Evolutionary conservation across 2,329 filamentous ascomycete genomes (phyloP), one percentile per base, ranked within the genome.

Genomic region (Phyllosticta citribraziliensis): DNA sequence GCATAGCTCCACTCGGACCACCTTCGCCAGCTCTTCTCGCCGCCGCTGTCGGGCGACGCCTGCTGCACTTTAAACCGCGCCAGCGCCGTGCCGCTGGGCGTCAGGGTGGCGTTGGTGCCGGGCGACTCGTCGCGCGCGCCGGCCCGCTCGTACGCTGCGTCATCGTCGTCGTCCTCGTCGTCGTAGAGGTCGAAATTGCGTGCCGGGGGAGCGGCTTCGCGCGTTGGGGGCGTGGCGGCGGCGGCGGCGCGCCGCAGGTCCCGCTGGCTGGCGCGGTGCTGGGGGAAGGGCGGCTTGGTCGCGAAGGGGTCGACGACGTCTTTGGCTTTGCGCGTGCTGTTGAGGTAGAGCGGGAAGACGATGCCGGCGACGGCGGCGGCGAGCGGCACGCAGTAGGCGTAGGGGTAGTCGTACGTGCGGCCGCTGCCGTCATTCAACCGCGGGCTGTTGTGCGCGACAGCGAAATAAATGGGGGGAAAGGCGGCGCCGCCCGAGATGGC

Each of bases 261-360:
- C 4, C 33, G 33, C 33, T 40, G 33, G 11, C 11, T 14, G 11
- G 33, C 33, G 33, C 33, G 33, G 33, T 40, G 33, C 14, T 40
- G 33, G 10, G 33, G 33, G 5, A 40, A 40, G 14, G 33, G 33
- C 11, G 33, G 33, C 33, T 17, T 12, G 11, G 33, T 14, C 1
- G 33, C 33, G 33, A 40, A 40, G 3, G 33, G 33, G 33, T 40
- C 33, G 33, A 40, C 33, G 33, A 40, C 2, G 33, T 2, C 9
- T 64, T 77, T 75, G 22, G 79, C 79, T 1, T 74, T 72, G 0
- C 77, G 76, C 20, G 79, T 70, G 10, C 9, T 47, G 62, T 81
- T 82, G 59, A 84, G 73, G 67, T 81, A 83, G 4, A 85, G 53
- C 0, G 83, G 80, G 65, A 84, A 81, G 5, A 84, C 64, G 5